These are phyloP conservation scores for Wickerhamomyces chambardii DNA, from an alignment of 805 yeast genomes.

Conservation along the genomic window DNA sequence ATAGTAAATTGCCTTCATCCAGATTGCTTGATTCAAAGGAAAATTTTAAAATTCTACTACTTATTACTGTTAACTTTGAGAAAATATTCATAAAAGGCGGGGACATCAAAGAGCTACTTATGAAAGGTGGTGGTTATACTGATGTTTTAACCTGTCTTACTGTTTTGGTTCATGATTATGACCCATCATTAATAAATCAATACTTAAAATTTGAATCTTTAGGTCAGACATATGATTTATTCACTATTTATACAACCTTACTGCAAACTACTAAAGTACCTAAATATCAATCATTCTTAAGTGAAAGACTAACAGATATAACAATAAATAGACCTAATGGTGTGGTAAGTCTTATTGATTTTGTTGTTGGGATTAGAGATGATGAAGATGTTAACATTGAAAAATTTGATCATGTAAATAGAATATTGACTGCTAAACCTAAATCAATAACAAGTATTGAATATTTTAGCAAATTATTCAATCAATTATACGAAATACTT, in stretches of 20 bases:
- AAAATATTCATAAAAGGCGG: slow-evolving; percentile 16
- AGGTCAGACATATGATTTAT: slow-evolving; percentile 63
- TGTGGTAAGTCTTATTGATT: slow-evolving; percentile 64
- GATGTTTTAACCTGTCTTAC: slow-evolving; percentile 46
- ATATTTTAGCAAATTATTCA: slow-evolving; percentile 53
- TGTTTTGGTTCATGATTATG: slow-evolving; percentile 29
- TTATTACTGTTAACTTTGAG: slow-evolving; percentile 13
- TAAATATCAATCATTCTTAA: slow-evolving; percentile 36
- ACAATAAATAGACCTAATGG: slow-evolving; percentile 62
- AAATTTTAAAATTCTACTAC: slow-evolving; percentile 4
- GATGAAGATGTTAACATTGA: slow-evolving; percentile 58
- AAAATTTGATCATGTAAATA: slow-evolving; percentile 59
- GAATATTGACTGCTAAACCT: slow-evolving; percentile 59
- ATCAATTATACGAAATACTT: slow-evolving; percentile 54
- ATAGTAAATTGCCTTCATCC: too few species aligned
- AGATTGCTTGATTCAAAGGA: slow-evolving; percentile 10
- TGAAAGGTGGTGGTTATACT: slow-evolving; percentile 60
- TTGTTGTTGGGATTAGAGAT: slow-evolving; percentile 69
- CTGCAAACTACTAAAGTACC: slow-evolving; percentile 38
- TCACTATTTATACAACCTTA: slow-evolving; percentile 49
- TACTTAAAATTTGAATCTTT: slow-evolving; percentile 25
- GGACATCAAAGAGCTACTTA: slow-evolving; percentile 32
- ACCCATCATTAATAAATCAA: slow-evolving; percentile 2
- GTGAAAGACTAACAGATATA: slow-evolving; percentile 40
- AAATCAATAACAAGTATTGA: slow-evolving; percentile 28